Conservation (phyloP, 805 yeast genomes). For the Ogataea nitratoaversa region DNA sequence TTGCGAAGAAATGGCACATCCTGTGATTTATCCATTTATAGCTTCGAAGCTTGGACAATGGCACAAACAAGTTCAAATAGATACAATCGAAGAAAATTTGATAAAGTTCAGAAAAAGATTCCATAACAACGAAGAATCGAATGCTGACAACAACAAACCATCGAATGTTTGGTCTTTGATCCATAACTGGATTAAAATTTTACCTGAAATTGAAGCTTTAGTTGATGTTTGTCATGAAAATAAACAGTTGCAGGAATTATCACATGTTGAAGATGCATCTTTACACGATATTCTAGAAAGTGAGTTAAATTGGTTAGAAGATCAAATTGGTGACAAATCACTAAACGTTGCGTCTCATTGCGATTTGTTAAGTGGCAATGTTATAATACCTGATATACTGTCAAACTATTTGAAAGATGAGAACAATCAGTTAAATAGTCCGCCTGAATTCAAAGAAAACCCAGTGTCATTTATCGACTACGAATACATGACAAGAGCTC, state of each 20-base stretch:
- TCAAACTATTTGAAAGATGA: slow-evolving; percentile 14
- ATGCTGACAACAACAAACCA: slow-evolving; percentile 21
- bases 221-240: slow-evolving; percentile 35
- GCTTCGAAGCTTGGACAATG: slow-evolving; percentile 68
- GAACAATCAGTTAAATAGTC: slow-evolving; percentile 18
- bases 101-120: slow-evolving; percentile 32
- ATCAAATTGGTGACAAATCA: slow-evolving; percentile 38
- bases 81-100: slow-evolving; percentile 45
- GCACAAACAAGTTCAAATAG: slow-evolving; percentile 50
- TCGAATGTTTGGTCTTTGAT: slow-evolving; percentile 57
- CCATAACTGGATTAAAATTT: slow-evolving; percentile 56
- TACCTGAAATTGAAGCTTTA: slow-evolving; percentile 47
- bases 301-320: slow-evolving; percentile 56
- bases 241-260: slow-evolving; percentile 20
- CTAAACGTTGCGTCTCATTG: slow-evolving; percentile 64
- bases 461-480: slow-evolving; percentile 64
- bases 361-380: slow-evolving; percentile 71
- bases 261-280: slow-evolving; percentile 4
- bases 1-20: slow-evolving; percentile 48
- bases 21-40: slow-evolving; percentile 48
- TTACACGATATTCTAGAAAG: slow-evolving; percentile 35
- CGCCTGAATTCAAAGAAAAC: slow-evolving; percentile 17
- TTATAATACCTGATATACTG: slow-evolving; percentile 49
- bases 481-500: slow-evolving; percentile 69
- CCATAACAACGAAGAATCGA: slow-evolving; percentile 1